phyloP scores from a whole-genome alignment of 2,329 filamentous ascomycete species.

The Waltergamsia citrina region DNA sequence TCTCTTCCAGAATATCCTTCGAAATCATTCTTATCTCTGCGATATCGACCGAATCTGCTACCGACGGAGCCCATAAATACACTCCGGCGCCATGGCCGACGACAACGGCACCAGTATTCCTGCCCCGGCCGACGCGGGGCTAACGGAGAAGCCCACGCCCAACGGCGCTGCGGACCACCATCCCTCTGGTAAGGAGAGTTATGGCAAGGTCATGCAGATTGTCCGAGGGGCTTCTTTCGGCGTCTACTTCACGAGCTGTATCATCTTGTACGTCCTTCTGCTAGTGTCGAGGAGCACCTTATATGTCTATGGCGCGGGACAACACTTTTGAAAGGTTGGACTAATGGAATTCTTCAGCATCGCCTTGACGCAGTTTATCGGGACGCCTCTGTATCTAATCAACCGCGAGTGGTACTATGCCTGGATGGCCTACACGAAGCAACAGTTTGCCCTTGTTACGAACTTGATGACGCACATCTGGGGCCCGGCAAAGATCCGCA shows the following conservation, averaged over 20 bases:
- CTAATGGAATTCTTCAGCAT: constrained; percentile 43
- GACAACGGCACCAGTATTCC: constrained; percentile 11
- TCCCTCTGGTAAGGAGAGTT: constrained; percentile 44
- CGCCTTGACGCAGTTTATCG: constrained; percentile 64
- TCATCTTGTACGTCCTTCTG: constrained; percentile 32
- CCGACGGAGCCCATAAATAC: not conserved
- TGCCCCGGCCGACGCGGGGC: constrained; percentile 28
- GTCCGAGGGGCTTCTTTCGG: constrained; percentile 41
- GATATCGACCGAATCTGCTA: not conserved
- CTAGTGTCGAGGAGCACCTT: no score
- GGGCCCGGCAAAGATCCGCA: constrained; percentile 73
- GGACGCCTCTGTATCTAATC: constrained; percentile 64
- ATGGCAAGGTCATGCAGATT: constrained; percentile 39
- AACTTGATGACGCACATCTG: constrained; percentile 79
- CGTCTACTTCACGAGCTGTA: constrained; percentile 41
- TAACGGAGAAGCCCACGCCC: constrained; percentile 7
- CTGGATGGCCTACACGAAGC: constrained; percentile 82
- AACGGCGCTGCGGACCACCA: constrained; percentile 21
- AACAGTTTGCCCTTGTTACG: constrained; percentile 69
- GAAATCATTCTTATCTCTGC: no score
- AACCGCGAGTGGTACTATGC: constrained; percentile 72
- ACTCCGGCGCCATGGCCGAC: not conserved
- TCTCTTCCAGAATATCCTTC: no score
- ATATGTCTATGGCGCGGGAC: no score
- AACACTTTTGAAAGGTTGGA: no score